Evolutionary conservation across 768 basidiomycete species (phyloP).

Genomic region (Termitomyces sp.): DNA sequence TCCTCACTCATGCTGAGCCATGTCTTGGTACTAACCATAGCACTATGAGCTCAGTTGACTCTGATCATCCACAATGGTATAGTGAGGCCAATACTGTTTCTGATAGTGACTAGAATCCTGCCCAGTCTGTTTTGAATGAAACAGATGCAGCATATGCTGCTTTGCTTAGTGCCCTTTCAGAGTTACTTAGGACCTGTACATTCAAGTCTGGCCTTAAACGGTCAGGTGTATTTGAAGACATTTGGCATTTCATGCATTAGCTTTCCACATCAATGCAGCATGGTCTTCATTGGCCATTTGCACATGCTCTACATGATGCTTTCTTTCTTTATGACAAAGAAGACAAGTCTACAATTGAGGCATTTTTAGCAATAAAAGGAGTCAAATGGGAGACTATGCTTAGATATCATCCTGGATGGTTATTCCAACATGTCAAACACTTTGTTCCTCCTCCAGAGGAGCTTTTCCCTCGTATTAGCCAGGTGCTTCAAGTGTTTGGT

Average conservation of each 20-base stretch:
- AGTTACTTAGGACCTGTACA: not conserved
- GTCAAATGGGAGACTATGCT: slow-evolving; percentile 3
- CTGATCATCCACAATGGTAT: not conserved
- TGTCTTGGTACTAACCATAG: too few species aligned
- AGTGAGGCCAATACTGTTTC: not conserved
- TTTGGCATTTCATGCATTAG: slow-evolving; percentile 15
- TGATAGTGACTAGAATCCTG: not conserved
- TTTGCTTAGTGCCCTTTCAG: not conserved
- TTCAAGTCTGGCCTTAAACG: not conserved
- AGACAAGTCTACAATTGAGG: slow-evolving; percentile 10
- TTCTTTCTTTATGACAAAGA: slow-evolving; percentile 13
- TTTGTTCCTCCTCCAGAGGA: not conserved
- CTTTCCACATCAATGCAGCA: slow-evolving; percentile 13
- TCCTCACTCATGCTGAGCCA: too few species aligned
- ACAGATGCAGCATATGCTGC: not conserved
- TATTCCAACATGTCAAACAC: not conserved
- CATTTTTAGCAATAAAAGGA: not conserved
- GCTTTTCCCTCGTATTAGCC: not conserved
- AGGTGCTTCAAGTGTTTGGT: not conserved
- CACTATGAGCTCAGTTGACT: too few species aligned
- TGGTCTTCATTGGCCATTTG: slow-evolving; percentile 15
- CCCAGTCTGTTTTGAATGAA: not conserved
- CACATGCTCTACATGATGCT: slow-evolving; percentile 15
- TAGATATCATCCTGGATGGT: not conserved
- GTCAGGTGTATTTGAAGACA: slow-evolving; percentile 8